phyloP scores from a whole-genome alignment of 2,329 filamentous ascomycete genomes.

The Diaporthe citrichinensis region DNA sequence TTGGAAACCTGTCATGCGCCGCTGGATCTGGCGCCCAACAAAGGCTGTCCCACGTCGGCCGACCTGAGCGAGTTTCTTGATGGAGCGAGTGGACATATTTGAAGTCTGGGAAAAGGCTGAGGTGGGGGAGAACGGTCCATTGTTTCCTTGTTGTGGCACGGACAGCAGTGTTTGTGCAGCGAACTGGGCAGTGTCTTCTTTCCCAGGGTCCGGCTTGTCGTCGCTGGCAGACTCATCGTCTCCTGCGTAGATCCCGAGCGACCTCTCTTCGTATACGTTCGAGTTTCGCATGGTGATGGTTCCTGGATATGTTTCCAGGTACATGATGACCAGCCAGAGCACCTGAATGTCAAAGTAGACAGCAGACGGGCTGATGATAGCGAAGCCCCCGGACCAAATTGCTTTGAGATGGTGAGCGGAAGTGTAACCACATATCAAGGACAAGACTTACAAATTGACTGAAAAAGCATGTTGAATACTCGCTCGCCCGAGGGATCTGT shows the following conservation, averaged over 20 bases:
- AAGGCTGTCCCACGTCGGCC: slow-evolving; percentile 45
- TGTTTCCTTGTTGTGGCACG: neutral
- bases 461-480: slow-evolving; percentile 67
- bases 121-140: slow-evolving; percentile 9
- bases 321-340: slow-evolving; percentile 62
- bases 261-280: slow-evolving; percentile 72
- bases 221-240: slow-evolving; percentile 18
- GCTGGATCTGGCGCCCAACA: slow-evolving; percentile 50
- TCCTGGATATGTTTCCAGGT: slow-evolving; percentile 61
- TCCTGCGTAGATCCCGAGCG: slow-evolving; percentile 61
- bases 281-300: slow-evolving; percentile 64
- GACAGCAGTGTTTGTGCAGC: slow-evolving; percentile 28
- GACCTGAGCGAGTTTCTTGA: slow-evolving; percentile 40
- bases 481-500: slow-evolving; percentile 59
- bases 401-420: slow-evolving; percentile 42
- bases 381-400: slow-evolving; percentile 67
- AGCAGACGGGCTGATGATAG: slow-evolving; percentile 63
- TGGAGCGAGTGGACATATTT: slow-evolving; percentile 37
- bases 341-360: slow-evolving; percentile 58
- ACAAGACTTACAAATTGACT: slow-evolving; percentile 50
- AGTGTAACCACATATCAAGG: rapidly evolving
- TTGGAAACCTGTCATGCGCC: slow-evolving; percentile 44
- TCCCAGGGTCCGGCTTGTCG: slow-evolving; percentile 10
- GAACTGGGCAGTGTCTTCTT: neutral
- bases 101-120: slow-evolving; percentile 32